Evolutionary conservation across 108 stramenopile genomes (phyloP).

Genomic region (Schizochytrium sp.): DNA sequence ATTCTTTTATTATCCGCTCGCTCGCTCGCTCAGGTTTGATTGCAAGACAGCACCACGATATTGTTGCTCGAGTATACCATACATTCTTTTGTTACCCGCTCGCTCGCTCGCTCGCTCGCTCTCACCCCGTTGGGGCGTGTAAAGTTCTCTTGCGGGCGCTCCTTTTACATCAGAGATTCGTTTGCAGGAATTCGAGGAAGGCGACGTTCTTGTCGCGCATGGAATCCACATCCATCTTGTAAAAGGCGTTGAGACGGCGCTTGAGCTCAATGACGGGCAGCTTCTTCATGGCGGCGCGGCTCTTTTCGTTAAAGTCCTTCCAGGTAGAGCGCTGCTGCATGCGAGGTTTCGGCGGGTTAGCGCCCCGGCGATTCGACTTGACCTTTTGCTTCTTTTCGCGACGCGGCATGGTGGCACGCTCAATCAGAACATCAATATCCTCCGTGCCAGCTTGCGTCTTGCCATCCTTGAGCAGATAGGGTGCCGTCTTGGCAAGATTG

Average conservation of each 20-base stretch:
- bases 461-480: background rate
- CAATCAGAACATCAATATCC: background rate
- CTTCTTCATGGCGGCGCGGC: background rate
- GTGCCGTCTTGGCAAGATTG: background rate
- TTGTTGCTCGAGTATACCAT: no score
- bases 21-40: no score
- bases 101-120: no score
- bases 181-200: background rate
- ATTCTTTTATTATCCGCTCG: no score
- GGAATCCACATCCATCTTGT: background rate
- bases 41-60: no score
- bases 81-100: no score
- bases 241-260: background rate
- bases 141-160: no score
- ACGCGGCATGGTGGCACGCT: background rate
- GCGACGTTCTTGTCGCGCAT: slow-evolving; percentile 4
- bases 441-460: background rate
- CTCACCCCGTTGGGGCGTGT: no score
- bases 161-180: no score
- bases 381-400: background rate
- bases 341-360: background rate
- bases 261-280: background rate
- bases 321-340: background rate
- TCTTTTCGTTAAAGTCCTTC: background rate
- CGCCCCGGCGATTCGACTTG: background rate